Base-by-base conservation (phyloP, 2,329 filamentous ascomycete genomes). In the Fusarium sp. region DNA sequence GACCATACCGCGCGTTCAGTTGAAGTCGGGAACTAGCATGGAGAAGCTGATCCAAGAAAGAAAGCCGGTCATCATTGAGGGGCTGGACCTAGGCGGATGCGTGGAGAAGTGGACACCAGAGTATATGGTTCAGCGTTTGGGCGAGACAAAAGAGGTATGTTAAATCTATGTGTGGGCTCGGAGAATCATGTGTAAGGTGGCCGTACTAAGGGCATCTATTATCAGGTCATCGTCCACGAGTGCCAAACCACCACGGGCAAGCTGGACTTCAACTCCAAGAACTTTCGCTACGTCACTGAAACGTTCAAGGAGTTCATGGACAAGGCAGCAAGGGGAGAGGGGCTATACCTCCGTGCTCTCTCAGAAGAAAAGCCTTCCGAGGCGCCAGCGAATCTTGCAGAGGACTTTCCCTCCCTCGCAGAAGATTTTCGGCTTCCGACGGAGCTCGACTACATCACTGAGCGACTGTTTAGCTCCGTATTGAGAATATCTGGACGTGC, bases 251-350 rank as follows among this genome's bases (percentile, higher is more conserved):
- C 82, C 27, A 87, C 85, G 6, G 85, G 89, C 33, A 89, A 89
- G 54, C 95, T 97, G 92, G 92, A 94, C 75, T 97, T 98, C 79
- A 91, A 91, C 66, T 86, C 87, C 54, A 97, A 97, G 82, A 97
- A 97, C 81, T 97, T 97, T 79, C 84, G 85, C 40, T 97, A 97
- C 79, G 86, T 88, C 10, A 94, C 90, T 5, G 91, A 92, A 71
- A 79, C 85, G 3, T 94, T 97, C 75, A 88, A 87, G 1, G 83
- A 87, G 0, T 95, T 97, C 79, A 85, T 95, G 60, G 81, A 89
- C 36, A 87, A 89, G 60, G 89, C 91, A 20, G 82, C 87, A 22
- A 80, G 81, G 6, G 93, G 93, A 13, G 88, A 87, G 45, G 89
- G 88, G 69, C 84, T 95, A 38, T 98, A 97, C 80, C 85, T 97